Evolutionary conservation across 192 early-diverging fungal genomes (phyloP).

Genomic region (Jimgerdemannia flammicorona): DNA sequence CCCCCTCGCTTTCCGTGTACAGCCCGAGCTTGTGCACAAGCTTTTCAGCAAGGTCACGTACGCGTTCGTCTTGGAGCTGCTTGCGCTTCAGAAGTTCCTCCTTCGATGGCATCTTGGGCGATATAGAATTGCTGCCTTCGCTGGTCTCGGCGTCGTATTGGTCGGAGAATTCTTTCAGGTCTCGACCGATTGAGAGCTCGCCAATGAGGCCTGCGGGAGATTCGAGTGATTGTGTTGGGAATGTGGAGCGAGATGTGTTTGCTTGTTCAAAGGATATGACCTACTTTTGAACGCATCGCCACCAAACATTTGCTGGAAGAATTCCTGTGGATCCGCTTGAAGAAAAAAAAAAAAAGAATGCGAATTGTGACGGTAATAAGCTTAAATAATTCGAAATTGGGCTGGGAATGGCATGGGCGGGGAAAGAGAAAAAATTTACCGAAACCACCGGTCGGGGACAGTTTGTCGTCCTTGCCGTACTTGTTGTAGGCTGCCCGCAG

Average conservation of each 20-base stretch:
- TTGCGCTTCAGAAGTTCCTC: slow-evolving; percentile 50
- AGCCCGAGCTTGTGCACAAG: slow-evolving; percentile 64
- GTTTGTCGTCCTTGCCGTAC: slow-evolving; percentile 61
- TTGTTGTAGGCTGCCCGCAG: slow-evolving; percentile 78
- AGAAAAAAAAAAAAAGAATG: slow-evolving; percentile 17
- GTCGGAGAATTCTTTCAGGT: slow-evolving; percentile 48
- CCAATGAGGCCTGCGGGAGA: slow-evolving; percentile 73
- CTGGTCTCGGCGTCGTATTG: slow-evolving; percentile 43
- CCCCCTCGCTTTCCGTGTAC: slow-evolving; percentile 60
- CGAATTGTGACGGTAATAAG: slow-evolving; percentile 3
- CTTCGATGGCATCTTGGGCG: slow-evolving; percentile 36
- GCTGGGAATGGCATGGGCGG: neutral
- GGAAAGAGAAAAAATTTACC: neutral
- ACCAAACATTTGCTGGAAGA: slow-evolving; percentile 88
- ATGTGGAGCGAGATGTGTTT: neutral
- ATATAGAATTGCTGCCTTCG: slow-evolving; percentile 22
- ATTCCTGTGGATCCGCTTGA: slow-evolving; percentile 67
- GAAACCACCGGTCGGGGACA: slow-evolving; percentile 40
- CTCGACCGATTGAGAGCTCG: slow-evolving; percentile 79
- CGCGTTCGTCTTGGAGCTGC: slow-evolving; percentile 53
- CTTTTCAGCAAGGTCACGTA: slow-evolving; percentile 57
- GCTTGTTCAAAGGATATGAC: neutral
- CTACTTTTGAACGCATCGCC: slow-evolving; percentile 66
- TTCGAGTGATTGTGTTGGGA: neutral
- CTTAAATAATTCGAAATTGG: neutral